Conservation (phyloP, 1,284 basidiomycete species). For the Tylopilus sp. region DNA sequence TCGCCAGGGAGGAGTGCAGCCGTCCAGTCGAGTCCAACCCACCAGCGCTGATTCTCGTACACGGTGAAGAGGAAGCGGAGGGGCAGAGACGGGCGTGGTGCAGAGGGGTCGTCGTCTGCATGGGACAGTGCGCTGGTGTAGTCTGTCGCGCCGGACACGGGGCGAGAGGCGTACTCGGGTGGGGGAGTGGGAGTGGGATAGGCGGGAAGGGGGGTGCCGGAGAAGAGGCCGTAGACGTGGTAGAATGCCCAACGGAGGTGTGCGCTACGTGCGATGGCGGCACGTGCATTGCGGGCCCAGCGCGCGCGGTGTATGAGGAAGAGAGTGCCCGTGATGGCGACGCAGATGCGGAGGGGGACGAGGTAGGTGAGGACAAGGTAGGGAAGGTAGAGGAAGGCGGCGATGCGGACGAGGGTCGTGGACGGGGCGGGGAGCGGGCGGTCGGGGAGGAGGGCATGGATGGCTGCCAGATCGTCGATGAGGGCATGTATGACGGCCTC, state of each 20-base stretch:
- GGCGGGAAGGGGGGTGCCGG: slow-evolving; percentile 52
- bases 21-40: slow-evolving; percentile 90
- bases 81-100: slow-evolving; percentile 28
- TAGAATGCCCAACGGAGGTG: slow-evolving; percentile 62
- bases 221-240: slow-evolving; percentile 47
- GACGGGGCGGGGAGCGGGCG: slow-evolving; percentile 38
- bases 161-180: slow-evolving; percentile 38
- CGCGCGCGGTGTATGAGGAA: slow-evolving; percentile 64
- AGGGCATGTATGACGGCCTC: slow-evolving; percentile 61
- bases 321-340: slow-evolving; percentile 60
- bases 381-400: slow-evolving; percentile 53
- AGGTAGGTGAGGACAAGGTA: slow-evolving; percentile 58
- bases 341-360: slow-evolving; percentile 56
- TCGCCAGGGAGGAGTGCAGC: slow-evolving; percentile 88
- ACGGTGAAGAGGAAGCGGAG: slow-evolving; percentile 84
- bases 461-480: slow-evolving; percentile 54
- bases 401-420: slow-evolving; percentile 45
- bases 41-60: slow-evolving; percentile 96
- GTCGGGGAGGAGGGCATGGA: slow-evolving; percentile 54
- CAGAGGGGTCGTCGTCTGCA: slow-evolving; percentile 11
- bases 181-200: slow-evolving; percentile 33
- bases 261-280: slow-evolving; percentile 61
- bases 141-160: slow-evolving; percentile 20
- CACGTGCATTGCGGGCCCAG: slow-evolving; percentile 56
- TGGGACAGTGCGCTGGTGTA: slow-evolving; percentile 32